phyloP scores from a whole-genome alignment of 148 eudicot genomes.

The Chenopodium quinoa region DNA sequence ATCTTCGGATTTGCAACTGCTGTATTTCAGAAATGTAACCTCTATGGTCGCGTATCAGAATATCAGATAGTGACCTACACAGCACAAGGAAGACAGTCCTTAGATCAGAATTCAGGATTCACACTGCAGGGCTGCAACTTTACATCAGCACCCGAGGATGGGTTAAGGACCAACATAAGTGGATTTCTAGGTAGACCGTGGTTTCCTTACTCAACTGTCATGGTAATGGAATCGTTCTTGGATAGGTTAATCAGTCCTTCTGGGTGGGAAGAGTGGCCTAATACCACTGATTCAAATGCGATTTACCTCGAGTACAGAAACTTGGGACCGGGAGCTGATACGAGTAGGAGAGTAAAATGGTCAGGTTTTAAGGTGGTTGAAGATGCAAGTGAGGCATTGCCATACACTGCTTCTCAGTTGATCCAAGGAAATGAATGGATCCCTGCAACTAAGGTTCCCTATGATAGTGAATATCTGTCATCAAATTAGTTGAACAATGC shows the following conservation, averaged over 20 bases:
- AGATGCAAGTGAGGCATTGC: constrained; percentile 19
- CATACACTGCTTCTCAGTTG: constrained; percentile 26
- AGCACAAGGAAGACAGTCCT: constrained; percentile 67
- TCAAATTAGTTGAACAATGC: neutral
- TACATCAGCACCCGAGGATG: constrained; percentile 52
- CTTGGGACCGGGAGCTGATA: constrained; percentile 63
- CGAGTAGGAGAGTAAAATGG: constrained; percentile 61
- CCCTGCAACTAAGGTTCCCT: constrained; percentile 28
- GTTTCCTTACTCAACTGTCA: constrained; percentile 60
- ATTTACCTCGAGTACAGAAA: constrained; percentile 60
- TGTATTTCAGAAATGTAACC: constrained; percentile 61
- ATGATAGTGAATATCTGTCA: constrained; percentile 16
- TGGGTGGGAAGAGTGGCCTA: constrained; percentile 64
- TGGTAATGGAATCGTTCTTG: constrained; percentile 44
- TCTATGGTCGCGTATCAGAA: constrained; percentile 56
- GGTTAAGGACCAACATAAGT: constrained; percentile 29
- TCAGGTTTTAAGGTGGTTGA: constrained; percentile 46
- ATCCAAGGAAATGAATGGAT: constrained; percentile 36
- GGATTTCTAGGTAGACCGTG: constrained; percentile 68
- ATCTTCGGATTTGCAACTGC: constrained; percentile 75
- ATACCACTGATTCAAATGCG: constrained; percentile 39
- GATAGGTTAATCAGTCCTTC: constrained; percentile 42
- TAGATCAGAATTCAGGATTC: constrained; percentile 59
- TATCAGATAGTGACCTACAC: constrained; percentile 49
- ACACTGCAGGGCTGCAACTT: constrained; percentile 48